phyloP scores from a whole-genome alignment of 202 grass and related monocot species.

The Thinopyrum obtusiflorum region DNA sequence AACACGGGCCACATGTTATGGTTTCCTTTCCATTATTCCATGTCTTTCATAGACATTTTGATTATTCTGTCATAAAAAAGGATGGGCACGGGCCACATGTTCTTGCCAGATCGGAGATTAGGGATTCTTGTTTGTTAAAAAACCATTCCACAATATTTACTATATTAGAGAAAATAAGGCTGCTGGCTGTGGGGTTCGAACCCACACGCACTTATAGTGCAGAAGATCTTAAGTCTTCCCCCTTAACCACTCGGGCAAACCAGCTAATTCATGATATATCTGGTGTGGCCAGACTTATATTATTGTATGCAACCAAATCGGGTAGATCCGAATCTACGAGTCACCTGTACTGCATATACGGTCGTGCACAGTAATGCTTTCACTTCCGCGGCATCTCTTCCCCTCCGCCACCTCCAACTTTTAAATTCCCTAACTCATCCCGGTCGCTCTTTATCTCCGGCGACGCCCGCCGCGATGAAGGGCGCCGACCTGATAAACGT shows the following conservation, averaged over 20 bases:
- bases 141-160: too few relatives aligned
- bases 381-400: neutral
- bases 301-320: too few relatives aligned
- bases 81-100: too few relatives aligned
- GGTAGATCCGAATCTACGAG: too few relatives aligned
- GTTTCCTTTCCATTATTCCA: too few relatives aligned
- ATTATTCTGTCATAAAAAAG: too few relatives aligned
- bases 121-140: too few relatives aligned
- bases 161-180: neutral
- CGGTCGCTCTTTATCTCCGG: slow-evolving; percentile 17
- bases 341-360: neutral
- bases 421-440: neutral
- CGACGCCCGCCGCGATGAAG: slow-evolving; percentile 42
- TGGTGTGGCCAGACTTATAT: too few relatives aligned
- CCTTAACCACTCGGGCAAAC: slow-evolving; percentile 90
- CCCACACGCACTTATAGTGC: slow-evolving; percentile 70
- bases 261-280: neutral
- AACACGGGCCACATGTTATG: too few relatives aligned
- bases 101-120: too few relatives aligned
- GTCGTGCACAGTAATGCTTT: neutral
- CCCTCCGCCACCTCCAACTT: neutral
- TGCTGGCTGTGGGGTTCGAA: slow-evolving; percentile 82
- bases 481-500: slow-evolving; percentile 68
- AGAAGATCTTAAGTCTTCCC: slow-evolving; percentile 86
- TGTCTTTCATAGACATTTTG: neutral